Evolutionary conservation across 345 rosid genomes (phyloP), one percentile per base, ranked within the genome.

Genomic region (Syzygium aromaticum): DNA sequence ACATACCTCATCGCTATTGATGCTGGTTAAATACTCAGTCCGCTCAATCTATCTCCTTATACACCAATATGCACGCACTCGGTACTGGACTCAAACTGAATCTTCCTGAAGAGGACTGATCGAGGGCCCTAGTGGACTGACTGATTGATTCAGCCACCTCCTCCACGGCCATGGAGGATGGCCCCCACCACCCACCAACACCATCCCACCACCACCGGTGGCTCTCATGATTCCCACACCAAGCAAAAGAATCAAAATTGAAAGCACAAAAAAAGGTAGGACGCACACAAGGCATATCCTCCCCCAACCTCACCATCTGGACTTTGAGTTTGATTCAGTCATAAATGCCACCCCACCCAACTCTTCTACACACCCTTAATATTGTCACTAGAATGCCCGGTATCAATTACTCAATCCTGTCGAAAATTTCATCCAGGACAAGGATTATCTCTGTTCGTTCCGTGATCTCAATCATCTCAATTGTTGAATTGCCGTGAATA

Each of bases 241-340:
- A 85, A 49, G 59, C 19, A 73, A 51, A 40, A 86, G 84, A 21
- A 33, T 7, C 25, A 56, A 23, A 56, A 56, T 56, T 22, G 52
- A 85, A 59, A 64, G 38, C 90, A 88, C 92, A 89, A 89, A 95
- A 94, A 91, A 90, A 93, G 90, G 89, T 91, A 89, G 92, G 92
- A 89, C 51, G 67, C 51, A 78, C 40, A 82, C 49, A n/a, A 12
- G 63, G 51, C 43, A 33, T 33, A 33, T 73, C 80, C 49, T 33
- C 80, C 15, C 8, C 67, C 33, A 59, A 27, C 30, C 5, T 27
- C 30, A 59, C 67, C 67, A 59, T 59, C 49, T 33, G 49, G 49
- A 33, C 80, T 33, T 33, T 8, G 77, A 28, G 77, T 33, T 28
- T 19, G 80, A 9, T 73, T 73, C 80, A 73, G 49, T 19, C 46